phyloP scores from a whole-genome alignment of 1,284 basidiomycete genomes.

The Pulchroboletus neoregius region DNA sequence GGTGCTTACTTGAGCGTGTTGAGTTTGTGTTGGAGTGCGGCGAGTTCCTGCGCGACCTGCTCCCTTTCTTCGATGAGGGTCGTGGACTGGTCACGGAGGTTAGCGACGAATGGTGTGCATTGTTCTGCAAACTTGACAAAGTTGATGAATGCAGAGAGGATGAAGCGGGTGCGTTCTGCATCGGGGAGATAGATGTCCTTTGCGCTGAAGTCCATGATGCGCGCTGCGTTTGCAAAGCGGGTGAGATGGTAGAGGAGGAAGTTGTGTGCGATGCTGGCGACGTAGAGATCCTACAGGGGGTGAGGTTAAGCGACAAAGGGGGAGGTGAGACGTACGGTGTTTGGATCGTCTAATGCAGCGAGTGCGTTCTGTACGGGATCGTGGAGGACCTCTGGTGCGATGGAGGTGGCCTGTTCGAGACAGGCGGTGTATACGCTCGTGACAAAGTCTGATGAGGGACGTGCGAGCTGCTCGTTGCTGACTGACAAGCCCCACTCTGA shows the following conservation, averaged over 20 bases:
- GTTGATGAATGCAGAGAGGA: conserved; percentile 88
- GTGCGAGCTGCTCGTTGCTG: conserved; percentile 63
- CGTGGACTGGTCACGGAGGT: conserved; percentile 58
- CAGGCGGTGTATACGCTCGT: conserved; percentile 64
- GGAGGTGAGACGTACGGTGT: conserved; percentile 42
- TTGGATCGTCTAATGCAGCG: conserved; percentile 47
- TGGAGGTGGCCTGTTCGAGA: conserved; percentile 65
- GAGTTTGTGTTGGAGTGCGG: conserved; percentile 52
- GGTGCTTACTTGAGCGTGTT: conserved; percentile 57
- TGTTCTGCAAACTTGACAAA: conserved; percentile 87
- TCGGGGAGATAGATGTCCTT: conserved; percentile 74
- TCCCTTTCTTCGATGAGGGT: conserved; percentile 54
- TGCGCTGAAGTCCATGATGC: conserved; percentile 72
- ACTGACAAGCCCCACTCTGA: conserved; percentile 63
- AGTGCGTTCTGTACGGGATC: conserved; percentile 57
- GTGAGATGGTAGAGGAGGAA: conserved; percentile 68
- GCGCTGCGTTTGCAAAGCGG: conserved; percentile 68
- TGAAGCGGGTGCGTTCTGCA: conserved; percentile 61
- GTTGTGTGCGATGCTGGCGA: conserved; percentile 52
- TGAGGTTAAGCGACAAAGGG: background rate
- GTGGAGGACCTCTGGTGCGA: conserved; percentile 58
- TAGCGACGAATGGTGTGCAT: conserved; percentile 55
- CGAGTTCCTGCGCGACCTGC: conserved; percentile 47
- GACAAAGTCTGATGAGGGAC: conserved; percentile 69
- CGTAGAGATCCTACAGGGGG: conserved; percentile 56